Conservation (phyloP, 495 filamentous ascomycete species). For the Choiromyces venosus region DNA sequence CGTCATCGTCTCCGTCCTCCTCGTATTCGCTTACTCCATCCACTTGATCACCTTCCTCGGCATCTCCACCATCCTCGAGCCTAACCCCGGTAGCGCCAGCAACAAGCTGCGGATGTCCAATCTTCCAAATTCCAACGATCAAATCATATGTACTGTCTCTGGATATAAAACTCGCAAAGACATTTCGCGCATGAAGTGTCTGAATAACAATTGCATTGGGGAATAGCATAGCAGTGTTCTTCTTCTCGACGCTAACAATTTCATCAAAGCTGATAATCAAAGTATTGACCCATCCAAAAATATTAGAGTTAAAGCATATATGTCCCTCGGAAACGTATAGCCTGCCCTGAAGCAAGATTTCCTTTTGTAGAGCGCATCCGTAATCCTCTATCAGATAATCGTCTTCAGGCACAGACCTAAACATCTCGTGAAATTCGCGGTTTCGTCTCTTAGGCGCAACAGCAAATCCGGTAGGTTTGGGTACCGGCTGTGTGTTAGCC, state of each 20-base stretch:
- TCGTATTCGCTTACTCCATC: slow-evolving; percentile 51
- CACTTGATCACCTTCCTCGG: slow-evolving; percentile 39
- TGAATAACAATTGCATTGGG: slow-evolving; percentile 97
- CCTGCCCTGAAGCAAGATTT: slow-evolving; percentile 89
- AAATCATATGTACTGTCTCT: slow-evolving; percentile 95
- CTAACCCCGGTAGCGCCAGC: slow-evolving; percentile 82
- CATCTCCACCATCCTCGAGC: slow-evolving; percentile 56
- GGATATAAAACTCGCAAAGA: slow-evolving; percentile 90
- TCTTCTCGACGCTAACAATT: slow-evolving; percentile 92
- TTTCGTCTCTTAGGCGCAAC: slow-evolving; percentile 95
- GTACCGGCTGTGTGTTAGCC: slow-evolving; percentile 50
- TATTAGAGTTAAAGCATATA: slow-evolving; percentile 98
- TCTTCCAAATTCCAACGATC: slow-evolving; percentile 96
- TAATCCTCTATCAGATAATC: slow-evolving; percentile 99
- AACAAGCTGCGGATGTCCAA: slow-evolving; percentile 83
- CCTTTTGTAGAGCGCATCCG: slow-evolving; percentile 88
- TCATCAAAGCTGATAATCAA: slow-evolving; percentile 98
- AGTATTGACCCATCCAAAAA: slow-evolving; percentile 94
- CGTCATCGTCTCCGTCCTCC: slow-evolving; percentile 57
- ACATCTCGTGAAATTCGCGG: slow-evolving; percentile 85
- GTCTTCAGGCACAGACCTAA: slow-evolving; percentile 94
- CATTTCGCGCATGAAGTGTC: slow-evolving; percentile 87
- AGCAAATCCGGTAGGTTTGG: slow-evolving; percentile 87
- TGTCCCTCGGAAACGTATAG: slow-evolving; percentile 96
- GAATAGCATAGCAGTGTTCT: slow-evolving; percentile 90